Base-by-base conservation (phyloP, 2,329 filamentous ascomycete species). In the Diplodia seriata region DNA sequence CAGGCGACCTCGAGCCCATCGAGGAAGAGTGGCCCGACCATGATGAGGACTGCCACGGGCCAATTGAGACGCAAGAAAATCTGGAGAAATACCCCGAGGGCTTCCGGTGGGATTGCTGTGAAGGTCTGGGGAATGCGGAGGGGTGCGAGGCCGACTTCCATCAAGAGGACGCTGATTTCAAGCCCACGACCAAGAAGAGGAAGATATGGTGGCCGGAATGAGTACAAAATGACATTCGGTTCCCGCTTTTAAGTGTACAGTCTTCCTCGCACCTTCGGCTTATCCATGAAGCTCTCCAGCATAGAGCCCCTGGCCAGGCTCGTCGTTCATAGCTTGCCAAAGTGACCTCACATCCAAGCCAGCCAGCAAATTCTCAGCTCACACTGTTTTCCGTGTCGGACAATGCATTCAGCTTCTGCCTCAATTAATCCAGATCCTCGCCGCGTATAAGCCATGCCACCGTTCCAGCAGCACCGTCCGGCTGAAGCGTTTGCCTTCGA, bases 311-410 rank as follows among this genome's bases (percentile, higher is more conserved):
- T 62, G 23, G 15, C 59, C 59, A 26, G 59, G 59, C 18, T 38
- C 29, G 43, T 51, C 59, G 8, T 62, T 51, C 59, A 62, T 51
- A 4, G 18, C 20, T 29, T 62, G 29, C 59, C 59, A 62, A 47
- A 62, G 18, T 6, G 43, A 33, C 8, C 59, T 47, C 2, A 47
- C 26, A 23, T 51, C 11, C 15, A 38, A 29, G 5, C 1, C 1
- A 23, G 23, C 23, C 23, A 23, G 23, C 23, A 23, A 23, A 23
- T 23, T 23, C 23, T 23, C 23, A 23, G 23, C 23, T 23, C 1
- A 23, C 1, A 23, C 23, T 1, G 23, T 23, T 1, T 23, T 23
- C 23, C 23, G 23, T 23, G 23, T 23, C 23, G 1, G 23, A 23
- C 23, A 2, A 23, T 2, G 23, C 23, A 23, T 23, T 23, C 2